Evolutionary conservation across 768 basidiomycete genomes (phyloP).

Genomic region (Tulasnella sp.): DNA sequence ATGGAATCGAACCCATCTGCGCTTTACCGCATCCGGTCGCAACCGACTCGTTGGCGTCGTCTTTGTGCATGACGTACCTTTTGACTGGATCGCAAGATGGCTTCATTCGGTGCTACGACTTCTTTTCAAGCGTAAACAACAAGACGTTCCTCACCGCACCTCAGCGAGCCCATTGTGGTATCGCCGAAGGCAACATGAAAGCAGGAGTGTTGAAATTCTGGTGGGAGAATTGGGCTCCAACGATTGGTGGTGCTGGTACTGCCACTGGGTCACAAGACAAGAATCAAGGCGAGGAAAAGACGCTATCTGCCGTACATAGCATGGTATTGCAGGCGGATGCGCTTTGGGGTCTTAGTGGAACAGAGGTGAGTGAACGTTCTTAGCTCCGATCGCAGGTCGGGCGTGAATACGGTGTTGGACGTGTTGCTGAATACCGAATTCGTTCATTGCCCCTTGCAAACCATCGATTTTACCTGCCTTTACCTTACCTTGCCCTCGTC

Average conservation of each 20-base stretch:
- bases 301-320: constrained; percentile 80
- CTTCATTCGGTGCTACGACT: constrained; percentile 89
- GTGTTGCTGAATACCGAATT: neutral
- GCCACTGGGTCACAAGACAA: constrained; percentile 42
- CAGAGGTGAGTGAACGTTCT: constrained; percentile 60
- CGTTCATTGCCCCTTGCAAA: neutral
- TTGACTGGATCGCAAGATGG: constrained; percentile 93
- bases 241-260: constrained; percentile 41
- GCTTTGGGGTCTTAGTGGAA: constrained; percentile 88
- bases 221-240: constrained; percentile 77
- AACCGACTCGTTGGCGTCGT: constrained; percentile 85
- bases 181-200: constrained; percentile 91
- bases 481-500: constrained; percentile 17
- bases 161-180: constrained; percentile 83
- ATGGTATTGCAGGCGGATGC: constrained; percentile 91
- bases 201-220: constrained; percentile 83
- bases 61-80: constrained; percentile 83
- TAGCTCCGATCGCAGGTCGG: constrained; percentile 21
- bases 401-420: neutral
- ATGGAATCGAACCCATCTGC: constrained; percentile 87
- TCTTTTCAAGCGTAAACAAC: constrained; percentile 86
- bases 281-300: constrained; percentile 52
- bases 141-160: constrained; percentile 85
- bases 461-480: neutral
- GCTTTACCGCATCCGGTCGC: constrained; percentile 88